These are phyloP conservation scores for Hypoxylon sp. DNA, from an alignment of 2,329 filamentous ascomycete species.

Conservation along the genomic window DNA sequence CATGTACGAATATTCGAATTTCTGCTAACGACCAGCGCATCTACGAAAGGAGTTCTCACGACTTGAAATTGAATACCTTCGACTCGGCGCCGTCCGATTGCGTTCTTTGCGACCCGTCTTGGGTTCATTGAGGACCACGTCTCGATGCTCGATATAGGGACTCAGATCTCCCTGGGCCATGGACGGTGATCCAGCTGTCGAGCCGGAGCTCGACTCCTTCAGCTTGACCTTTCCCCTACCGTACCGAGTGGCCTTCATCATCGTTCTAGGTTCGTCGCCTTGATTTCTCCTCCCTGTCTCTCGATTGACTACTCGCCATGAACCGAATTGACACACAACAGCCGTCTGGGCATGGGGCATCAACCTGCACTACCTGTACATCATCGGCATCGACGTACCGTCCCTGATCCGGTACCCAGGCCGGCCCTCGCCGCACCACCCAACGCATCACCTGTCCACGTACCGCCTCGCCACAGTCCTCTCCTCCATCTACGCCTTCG, in stretches of 20 bases:
- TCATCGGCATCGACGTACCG: slow-evolving; percentile 88
- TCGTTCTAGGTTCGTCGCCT: slow-evolving; percentile 78
- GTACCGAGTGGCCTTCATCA: slow-evolving; percentile 87
- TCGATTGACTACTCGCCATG: not conserved
- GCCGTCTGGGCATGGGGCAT: slow-evolving; percentile 95
- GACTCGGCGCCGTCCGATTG: slow-evolving; percentile 4
- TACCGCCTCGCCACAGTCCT: slow-evolving; percentile 88
- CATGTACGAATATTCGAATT: slow-evolving; percentile 32
- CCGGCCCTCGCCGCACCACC: slow-evolving; percentile 77
- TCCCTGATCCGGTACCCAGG: slow-evolving; percentile 87
- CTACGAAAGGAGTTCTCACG: slow-evolving; percentile 5
- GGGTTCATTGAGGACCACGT: slow-evolving; percentile 2
- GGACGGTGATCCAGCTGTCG: slow-evolving; percentile 81
- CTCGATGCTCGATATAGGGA: slow-evolving; percentile 42
- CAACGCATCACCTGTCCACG: slow-evolving; percentile 83
- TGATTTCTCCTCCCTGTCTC: not conserved
- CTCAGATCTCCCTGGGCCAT: slow-evolving; percentile 60
- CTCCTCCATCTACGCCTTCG: slow-evolving; percentile 77
- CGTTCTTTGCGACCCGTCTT: not conserved
- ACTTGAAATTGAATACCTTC: not conserved
- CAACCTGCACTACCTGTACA: slow-evolving; percentile 89
- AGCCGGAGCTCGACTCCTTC: slow-evolving; percentile 84
- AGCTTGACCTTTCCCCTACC: slow-evolving; percentile 89
- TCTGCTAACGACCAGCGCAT: slow-evolving; percentile 2
- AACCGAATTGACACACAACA: slow-evolving; percentile 55